Conservation (phyloP, 257 asterid species). For the Verbascum thapsus region DNA sequence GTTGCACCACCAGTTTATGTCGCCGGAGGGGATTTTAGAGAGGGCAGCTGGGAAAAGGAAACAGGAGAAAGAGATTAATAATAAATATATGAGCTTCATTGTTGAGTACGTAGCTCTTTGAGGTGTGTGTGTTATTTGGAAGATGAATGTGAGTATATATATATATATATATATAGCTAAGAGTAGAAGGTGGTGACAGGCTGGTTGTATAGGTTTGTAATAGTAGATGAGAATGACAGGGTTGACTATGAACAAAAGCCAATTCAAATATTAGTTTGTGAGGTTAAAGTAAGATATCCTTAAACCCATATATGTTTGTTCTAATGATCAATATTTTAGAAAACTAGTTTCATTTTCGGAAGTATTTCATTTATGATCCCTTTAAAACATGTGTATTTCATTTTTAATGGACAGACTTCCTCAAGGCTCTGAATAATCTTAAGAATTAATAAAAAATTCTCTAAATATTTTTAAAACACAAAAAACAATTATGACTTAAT, state of each 20-base stretch:
- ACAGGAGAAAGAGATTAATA: conserved; percentile 33
- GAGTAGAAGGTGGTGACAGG: conserved; percentile 26
- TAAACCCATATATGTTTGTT: too few relatives aligned
- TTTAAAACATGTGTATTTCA: too few relatives aligned
- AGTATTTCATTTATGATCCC: too few relatives aligned
- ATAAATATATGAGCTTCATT: conserved; percentile 30
- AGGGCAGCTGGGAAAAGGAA: conserved; percentile 1
- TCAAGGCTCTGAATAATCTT: too few relatives aligned
- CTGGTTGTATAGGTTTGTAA: conserved; percentile 31
- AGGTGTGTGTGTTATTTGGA: not conserved
- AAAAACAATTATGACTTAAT: too few relatives aligned
- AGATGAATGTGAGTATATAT: too few relatives aligned
- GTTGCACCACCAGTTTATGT: conserved; percentile 56
- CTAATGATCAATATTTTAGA: too few relatives aligned
- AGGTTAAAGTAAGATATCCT: not conserved
- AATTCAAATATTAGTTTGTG: conserved; percentile 31
- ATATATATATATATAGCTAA: conserved; percentile 41
- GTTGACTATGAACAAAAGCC: conserved; percentile 38
- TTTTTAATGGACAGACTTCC: too few relatives aligned
- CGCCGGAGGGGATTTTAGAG: conserved; percentile 24
- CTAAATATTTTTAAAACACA: too few relatives aligned
- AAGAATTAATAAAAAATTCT: too few relatives aligned
- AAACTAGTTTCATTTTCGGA: too few relatives aligned
- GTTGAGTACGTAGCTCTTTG: not conserved
- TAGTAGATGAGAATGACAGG: conserved; percentile 31